These are phyloP conservation scores for Saprolegnia parasitica DNA, from an alignment of 352 stramenopile genomes.

Conservation along the genomic window DNA sequence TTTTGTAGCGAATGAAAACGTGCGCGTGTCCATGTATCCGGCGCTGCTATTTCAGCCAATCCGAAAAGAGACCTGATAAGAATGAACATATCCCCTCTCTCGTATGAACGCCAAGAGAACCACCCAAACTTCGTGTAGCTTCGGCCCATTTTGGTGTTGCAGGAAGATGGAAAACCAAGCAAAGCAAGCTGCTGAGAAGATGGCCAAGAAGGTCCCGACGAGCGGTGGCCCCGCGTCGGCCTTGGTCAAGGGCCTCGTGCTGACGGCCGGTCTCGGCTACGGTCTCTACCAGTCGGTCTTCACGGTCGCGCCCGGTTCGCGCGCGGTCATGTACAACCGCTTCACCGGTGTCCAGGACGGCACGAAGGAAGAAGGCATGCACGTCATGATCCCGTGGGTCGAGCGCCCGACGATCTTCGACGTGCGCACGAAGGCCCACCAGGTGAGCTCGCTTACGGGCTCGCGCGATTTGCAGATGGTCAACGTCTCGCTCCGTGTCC, in stretches of 20 bases:
- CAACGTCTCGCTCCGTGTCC: constrained; percentile 98
- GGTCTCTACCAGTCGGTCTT: constrained; percentile 81
- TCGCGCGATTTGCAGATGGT: constrained; percentile 99
- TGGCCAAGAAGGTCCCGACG: constrained; percentile 76
- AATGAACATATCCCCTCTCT: constrained; percentile 10
- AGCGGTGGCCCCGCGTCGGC: constrained; percentile 49
- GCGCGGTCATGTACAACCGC: constrained; percentile 87
- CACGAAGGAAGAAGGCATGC: constrained; percentile 90
- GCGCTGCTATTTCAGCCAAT: not conserved
- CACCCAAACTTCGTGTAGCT: constrained; percentile 23
- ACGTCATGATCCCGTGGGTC: constrained; percentile 97
- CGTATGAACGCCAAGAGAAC: constrained; percentile 14
- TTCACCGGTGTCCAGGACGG: constrained; percentile 75
- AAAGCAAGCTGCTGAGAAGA: constrained; percentile 83
- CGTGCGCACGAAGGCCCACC: constrained; percentile 90
- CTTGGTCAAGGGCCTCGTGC: constrained; percentile 55
- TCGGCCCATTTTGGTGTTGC: constrained; percentile 10
- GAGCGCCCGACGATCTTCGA: constrained; percentile 96
- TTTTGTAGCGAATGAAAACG: constrained; percentile 1
- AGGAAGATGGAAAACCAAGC: constrained; percentile 66
- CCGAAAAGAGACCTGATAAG: not conserved
- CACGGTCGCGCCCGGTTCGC: constrained; percentile 84
- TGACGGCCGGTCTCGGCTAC: constrained; percentile 63
- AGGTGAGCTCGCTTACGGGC: constrained; percentile 87
- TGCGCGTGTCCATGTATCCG: not conserved